A percentile compares a stretch with the other conserved stretches of the same genome.
Evolutionary conservation across 345 rosid genomes (phyloP).

Genomic region (Pistacia atlantica): DNA sequence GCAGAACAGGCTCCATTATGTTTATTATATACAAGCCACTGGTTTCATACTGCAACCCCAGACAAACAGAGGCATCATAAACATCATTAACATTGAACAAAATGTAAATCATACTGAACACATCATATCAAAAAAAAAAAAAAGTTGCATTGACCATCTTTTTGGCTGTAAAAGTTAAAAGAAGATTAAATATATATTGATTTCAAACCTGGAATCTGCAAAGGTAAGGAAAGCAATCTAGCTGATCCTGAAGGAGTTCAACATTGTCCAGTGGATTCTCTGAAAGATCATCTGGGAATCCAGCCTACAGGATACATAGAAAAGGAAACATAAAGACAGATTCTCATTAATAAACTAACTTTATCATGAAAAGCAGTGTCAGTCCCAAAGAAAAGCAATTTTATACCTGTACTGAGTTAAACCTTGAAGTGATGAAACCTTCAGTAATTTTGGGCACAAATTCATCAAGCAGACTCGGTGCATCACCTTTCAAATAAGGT

Average conservation of each 20-base stretch:
- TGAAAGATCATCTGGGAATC: constrained; percentile 72
- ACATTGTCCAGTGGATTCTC: constrained; percentile 96
- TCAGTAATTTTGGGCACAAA: constrained; percentile 98
- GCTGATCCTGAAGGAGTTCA: constrained; percentile 98
- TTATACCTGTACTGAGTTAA: constrained; percentile 89
- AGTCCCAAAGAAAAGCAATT: constrained; percentile 15
- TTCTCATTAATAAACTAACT: constrained; percentile 3
- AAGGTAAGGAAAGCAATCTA: constrained; percentile 95
- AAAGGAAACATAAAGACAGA: constrained; percentile 7
- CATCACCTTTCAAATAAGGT: constrained; percentile 94
- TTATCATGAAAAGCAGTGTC: background rate
- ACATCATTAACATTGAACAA: constrained; percentile 2
- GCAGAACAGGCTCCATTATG: constrained; percentile 92
- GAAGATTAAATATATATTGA: constrained; percentile 1
- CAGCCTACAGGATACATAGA: constrained; percentile 53
- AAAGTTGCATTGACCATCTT: background rate
- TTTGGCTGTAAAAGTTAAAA: constrained; percentile 2
- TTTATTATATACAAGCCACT: constrained; percentile 83
- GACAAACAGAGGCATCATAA: constrained; percentile 5
- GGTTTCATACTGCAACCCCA: constrained; percentile 77
- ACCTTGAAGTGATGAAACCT: constrained; percentile 92
- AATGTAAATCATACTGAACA: background rate
- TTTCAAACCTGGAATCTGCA: constrained; percentile 93
- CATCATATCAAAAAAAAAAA: background rate
- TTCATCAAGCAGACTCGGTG: constrained; percentile 96